Evolutionary conservation across 352 stramenopile species (phyloP).

Genomic region (Phytophthora cactorum): DNA sequence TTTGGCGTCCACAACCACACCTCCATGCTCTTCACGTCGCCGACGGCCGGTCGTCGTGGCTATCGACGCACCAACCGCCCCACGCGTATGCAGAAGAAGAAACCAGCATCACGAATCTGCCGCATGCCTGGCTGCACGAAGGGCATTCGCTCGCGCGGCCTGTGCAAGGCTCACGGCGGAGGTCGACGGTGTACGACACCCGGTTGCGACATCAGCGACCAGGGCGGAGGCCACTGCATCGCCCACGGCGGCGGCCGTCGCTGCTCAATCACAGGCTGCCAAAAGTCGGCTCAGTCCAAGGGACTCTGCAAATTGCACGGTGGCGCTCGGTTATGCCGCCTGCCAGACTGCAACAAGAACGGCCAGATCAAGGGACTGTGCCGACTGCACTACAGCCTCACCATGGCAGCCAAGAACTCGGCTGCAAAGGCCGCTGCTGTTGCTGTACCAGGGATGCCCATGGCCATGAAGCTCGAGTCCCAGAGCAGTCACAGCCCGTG

Average conservation of each 20-base stretch:
- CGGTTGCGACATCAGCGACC: slow-evolving; percentile 85
- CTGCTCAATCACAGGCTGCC: slow-evolving; percentile 69
- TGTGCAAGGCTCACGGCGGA: slow-evolving; percentile 88
- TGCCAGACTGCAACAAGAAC: slow-evolving; percentile 83
- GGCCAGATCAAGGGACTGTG: slow-evolving; percentile 83
- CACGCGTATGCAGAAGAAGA: slow-evolving; percentile 51
- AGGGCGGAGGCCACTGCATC: slow-evolving; percentile 86
- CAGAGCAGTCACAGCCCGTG: slow-evolving; percentile 20
- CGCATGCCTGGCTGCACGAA: slow-evolving; percentile 80
- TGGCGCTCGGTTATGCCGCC: slow-evolving; percentile 72
- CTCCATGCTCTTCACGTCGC: slow-evolving; percentile 39
- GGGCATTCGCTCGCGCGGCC: slow-evolving; percentile 77
- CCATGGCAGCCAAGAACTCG: slow-evolving; percentile 31
- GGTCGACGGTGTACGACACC: slow-evolving; percentile 78
- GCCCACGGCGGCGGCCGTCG: slow-evolving; percentile 71
- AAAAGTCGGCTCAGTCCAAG: slow-evolving; percentile 85
- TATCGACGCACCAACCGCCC: slow-evolving; percentile 30
- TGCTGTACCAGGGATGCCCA: slow-evolving; percentile 1
- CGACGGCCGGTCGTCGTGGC: slow-evolving; percentile 23
- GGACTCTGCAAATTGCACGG: slow-evolving; percentile 87
- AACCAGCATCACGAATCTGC: slow-evolving; percentile 75
- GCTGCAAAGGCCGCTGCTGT: slow-evolving; percentile 6
- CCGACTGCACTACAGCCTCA: slow-evolving; percentile 69
- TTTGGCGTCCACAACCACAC: slow-evolving; percentile 26
- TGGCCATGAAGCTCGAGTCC: slow-evolving; percentile 25